Conservation (phyloP, 164 flowering plant genomes). For the Macadamia integrifolia region DNA sequence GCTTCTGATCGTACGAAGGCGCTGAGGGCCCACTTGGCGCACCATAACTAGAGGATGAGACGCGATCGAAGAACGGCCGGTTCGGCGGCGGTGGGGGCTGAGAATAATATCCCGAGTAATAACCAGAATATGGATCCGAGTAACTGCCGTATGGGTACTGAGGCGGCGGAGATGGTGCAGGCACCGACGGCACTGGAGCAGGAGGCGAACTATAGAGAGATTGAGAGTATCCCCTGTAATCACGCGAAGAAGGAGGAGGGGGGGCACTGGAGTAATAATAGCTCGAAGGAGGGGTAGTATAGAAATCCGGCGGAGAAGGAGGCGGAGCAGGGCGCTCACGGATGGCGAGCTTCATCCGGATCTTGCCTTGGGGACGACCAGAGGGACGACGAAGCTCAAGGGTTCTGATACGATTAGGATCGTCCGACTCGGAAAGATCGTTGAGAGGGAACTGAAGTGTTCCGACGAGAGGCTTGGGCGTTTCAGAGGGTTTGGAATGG, state of each 20-base stretch:
- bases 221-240: slow-evolving; percentile 26
- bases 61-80: slow-evolving; percentile 43
- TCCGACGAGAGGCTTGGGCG: slow-evolving; percentile 64
- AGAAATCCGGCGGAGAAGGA: slow-evolving; percentile 37
- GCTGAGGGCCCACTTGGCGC: slow-evolving; percentile 57
- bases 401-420: slow-evolving; percentile 21
- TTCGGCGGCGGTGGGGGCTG: slow-evolving; percentile 34
- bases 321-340: slow-evolving; percentile 41
- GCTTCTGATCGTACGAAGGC: slow-evolving; percentile 51
- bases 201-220: slow-evolving; percentile 20
- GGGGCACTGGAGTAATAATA: slow-evolving; percentile 49
- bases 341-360: slow-evolving; percentile 50
- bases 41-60: slow-evolving; percentile 17
- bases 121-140: slow-evolving; percentile 34
- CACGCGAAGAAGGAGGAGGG: slow-evolving; percentile 29
- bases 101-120: slow-evolving; percentile 39
- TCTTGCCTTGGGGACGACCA: slow-evolving; percentile 89
- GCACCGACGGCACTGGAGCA: slow-evolving; percentile 23
- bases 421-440: slow-evolving; percentile 33
- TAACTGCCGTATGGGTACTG: slow-evolving; percentile 21
- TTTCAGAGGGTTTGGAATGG: slow-evolving; percentile 64
- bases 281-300: slow-evolving; percentile 31
- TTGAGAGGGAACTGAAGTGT: slow-evolving; percentile 39
- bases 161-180: slow-evolving; percentile 15
- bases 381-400: slow-evolving; percentile 70